Percentiles rank a stretch among this genome's conserved stretches.
Conservation (phyloP, 768 basidiomycete species). For the Suillus subalutaceus region DNA sequence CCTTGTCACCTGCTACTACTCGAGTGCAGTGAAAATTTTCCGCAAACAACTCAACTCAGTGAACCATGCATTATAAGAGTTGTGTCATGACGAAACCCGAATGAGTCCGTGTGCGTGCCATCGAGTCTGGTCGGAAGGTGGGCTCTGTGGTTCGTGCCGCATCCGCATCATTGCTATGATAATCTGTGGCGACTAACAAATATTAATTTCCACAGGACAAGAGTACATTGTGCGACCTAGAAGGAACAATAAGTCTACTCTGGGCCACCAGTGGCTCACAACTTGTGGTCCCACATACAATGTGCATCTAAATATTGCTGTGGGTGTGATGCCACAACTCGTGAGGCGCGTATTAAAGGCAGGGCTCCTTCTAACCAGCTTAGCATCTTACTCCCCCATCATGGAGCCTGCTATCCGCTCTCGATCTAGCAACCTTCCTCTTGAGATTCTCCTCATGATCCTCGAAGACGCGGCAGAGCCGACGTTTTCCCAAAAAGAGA, state of each 20-base stretch:
- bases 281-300: not conserved
- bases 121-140: not conserved
- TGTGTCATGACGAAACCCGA: not conserved
- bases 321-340: not conserved
- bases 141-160: not conserved
- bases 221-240: not conserved
- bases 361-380: not conserved
- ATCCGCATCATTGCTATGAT: not conserved
- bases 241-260: not conserved
- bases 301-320: not conserved
- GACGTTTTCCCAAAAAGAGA: conserved; percentile 5
- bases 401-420: conserved; percentile 1
- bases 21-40: no score
- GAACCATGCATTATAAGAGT: not conserved
- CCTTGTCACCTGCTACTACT: no score
- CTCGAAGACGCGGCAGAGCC: conserved; percentile 34
- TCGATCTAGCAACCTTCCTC: conserved; percentile 30
- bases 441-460: conserved; percentile 39
- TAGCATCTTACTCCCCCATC: not conserved
- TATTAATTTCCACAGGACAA: not conserved
- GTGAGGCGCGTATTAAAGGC: not conserved
- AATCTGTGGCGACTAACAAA: not conserved
- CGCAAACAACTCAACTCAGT: not conserved
- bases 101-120: not conserved
- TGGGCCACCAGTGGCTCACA: not conserved